Evolutionary conservation across 1,284 basidiomycete genomes (phyloP).

Genomic region (Ceratobasidium sp.): DNA sequence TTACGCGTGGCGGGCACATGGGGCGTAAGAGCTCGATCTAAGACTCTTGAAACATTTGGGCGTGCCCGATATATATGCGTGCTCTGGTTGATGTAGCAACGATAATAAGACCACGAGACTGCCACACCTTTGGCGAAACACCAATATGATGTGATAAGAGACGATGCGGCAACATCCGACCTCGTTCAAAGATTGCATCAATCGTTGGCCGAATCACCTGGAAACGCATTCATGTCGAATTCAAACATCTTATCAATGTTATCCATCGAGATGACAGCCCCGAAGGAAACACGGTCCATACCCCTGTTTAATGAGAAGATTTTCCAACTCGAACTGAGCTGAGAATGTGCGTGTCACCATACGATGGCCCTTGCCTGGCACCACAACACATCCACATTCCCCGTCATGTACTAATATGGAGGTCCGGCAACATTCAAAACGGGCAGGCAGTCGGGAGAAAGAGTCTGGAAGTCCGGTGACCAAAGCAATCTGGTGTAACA

Average conservation of each 20-base stretch:
- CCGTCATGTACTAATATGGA: not conserved
- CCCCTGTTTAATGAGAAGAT: not conserved
- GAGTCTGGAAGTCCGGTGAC: slow-evolving; percentile 18
- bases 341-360: not conserved
- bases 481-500: not conserved
- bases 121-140: not conserved
- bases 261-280: not conserved
- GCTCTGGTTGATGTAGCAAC: not conserved
- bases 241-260: too few species aligned
- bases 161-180: not conserved
- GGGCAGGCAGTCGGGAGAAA: not conserved
- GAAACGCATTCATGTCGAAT: too few species aligned
- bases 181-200: not conserved
- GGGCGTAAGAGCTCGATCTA: not conserved
- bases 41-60: not conserved
- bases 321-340: not conserved
- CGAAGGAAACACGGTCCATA: not conserved
- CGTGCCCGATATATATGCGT: slow-evolving; percentile 19
- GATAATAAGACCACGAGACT: not conserved
- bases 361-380: not conserved
- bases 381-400: not conserved
- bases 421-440: not conserved
- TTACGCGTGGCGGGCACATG: slow-evolving; percentile 6
- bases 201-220: too few species aligned
- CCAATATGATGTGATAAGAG: not conserved